Conservation (phyloP, 2,329 filamentous ascomycete species). For the Arthrobotrys conoides region DNA sequence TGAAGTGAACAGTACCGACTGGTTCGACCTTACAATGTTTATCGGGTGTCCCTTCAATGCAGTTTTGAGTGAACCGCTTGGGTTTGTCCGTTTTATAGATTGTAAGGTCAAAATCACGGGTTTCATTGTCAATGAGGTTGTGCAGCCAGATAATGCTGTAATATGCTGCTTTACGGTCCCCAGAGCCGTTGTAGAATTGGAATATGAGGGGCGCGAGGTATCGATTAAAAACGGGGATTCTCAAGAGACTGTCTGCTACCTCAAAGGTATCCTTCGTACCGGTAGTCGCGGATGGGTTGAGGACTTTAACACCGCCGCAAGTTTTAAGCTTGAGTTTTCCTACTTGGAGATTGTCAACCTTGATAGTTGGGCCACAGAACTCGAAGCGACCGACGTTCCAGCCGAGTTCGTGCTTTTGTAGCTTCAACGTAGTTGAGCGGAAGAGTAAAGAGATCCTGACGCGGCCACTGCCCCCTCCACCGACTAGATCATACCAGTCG, state of each 20-base stretch:
- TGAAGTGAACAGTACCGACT: constrained; percentile 85
- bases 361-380: constrained; percentile 80
- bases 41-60: constrained; percentile 85
- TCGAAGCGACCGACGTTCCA: constrained; percentile 98
- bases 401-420: constrained; percentile 86
- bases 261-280: constrained; percentile 32
- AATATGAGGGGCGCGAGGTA: constrained; percentile 92
- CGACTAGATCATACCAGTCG: constrained; percentile 94
- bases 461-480: constrained; percentile 91
- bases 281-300: constrained; percentile 66
- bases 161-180: constrained; percentile 60
- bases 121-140: constrained; percentile 84
- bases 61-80: constrained; percentile 87
- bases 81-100: constrained; percentile 87
- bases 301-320: constrained; percentile 61
- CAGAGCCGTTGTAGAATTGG: constrained; percentile 76
- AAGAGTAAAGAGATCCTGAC: constrained; percentile 90
- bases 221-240: constrained; percentile 88
- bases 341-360: constrained; percentile 71
- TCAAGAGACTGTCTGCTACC: constrained; percentile 68
- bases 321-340: constrained; percentile 57
- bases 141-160: constrained; percentile 89
- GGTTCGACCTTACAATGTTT: constrained; percentile 81
- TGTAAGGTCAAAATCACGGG: constrained; percentile 84
- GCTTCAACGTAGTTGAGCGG: constrained; percentile 85